Base-by-base conservation (phyloP, 768 basidiomycete species). In the Naganishia kalamii region DNA sequence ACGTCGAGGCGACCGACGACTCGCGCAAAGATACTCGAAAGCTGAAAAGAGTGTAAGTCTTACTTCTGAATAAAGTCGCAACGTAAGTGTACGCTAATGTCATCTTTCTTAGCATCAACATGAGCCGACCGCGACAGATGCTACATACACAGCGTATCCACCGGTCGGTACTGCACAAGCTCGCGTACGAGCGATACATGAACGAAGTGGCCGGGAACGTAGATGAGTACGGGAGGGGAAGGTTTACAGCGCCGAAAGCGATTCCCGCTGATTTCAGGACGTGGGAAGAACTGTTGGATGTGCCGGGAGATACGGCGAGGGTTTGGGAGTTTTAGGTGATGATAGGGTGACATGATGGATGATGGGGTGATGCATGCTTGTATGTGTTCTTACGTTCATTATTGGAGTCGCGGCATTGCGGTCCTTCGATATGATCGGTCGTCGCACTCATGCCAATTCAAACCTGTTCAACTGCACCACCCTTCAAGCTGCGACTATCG, bases 1-100 rank as follows among this genome's bases (percentile, higher is more conserved):
- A 67, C 52, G 46, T 35, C 17, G 68, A 63, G 32, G 57, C 15
- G 64, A 60, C 13, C n/a, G 50, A 43, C 35, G 52, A 61, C n/a
- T 27, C 41, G 23, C 3, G 60, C 27, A 41, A 46, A 61, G 60
- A 61, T 27, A 44, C 44, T 4, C 44, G 60, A n/a, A 59, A 27
- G 25, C 23, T 21, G 32, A 25, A 19, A 27, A 4, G 57, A 37
- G 19, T 15, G 32, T 37, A 21, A 40, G 57, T 37, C 6, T n/a
- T n/a, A n/a, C 41, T 43, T 43, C 12, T n/a, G 41, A 43, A 43
- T 12, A 43, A 12, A 12, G 12, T 43, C 12, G 12, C n/a, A 43
- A 43, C n/a, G 41, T n/a, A n/a, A 43, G 12, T n/a, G 41, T 12
- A 43, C 32, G 43, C 12, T 44, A 11, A 10, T n/a, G 19, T n/a